A percentile compares a stretch with the other conserved stretches of the same genome.
phyloP scores from a whole-genome alignment of 805 yeast species.

The Komagataella ulmi region DNA sequence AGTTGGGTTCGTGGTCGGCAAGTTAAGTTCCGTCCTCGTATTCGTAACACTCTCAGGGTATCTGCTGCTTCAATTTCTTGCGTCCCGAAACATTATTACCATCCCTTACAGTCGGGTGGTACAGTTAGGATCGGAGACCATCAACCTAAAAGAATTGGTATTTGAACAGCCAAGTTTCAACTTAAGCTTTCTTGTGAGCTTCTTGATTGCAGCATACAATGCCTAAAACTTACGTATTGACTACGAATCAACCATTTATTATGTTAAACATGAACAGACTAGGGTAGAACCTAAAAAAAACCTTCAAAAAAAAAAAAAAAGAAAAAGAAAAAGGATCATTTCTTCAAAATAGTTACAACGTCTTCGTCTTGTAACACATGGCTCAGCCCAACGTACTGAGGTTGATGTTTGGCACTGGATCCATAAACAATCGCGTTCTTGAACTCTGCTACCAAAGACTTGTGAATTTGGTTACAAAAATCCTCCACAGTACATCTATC shows the following conservation, averaged over 20 bases:
- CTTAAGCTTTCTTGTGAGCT: conserved; percentile 37
- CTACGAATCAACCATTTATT: background rate
- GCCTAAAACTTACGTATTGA: conserved; percentile 5
- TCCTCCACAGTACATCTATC: conserved; percentile 83
- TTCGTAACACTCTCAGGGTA: conserved; percentile 32
- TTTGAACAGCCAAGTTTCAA: conserved; percentile 53
- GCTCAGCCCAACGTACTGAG: conserved; percentile 83
- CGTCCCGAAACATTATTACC: conserved; percentile 35
- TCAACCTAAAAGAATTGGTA: conserved; percentile 36
- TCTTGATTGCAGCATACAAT: conserved; percentile 48
- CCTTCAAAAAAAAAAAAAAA: background rate
- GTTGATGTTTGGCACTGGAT: conserved; percentile 92
- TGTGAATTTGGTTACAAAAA: conserved; percentile 94
- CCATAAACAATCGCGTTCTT: conserved; percentile 91
- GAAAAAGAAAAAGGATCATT: conserved; percentile 12
- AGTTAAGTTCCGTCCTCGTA: conserved; percentile 39
- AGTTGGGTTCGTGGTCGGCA: conserved; percentile 48
- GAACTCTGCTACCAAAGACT: conserved; percentile 85
- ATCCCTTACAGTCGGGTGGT: conserved; percentile 26
- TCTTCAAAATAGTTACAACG: conserved; percentile 88
- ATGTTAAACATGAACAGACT: background rate
- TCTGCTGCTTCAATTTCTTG: conserved; percentile 35
- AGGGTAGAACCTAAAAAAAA: background rate
- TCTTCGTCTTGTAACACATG: conserved; percentile 91
- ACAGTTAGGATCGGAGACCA: conserved; percentile 20